Base-by-base conservation (phyloP, 2,329 filamentous ascomycete genomes). In the Fusarium penzigii region DNA sequence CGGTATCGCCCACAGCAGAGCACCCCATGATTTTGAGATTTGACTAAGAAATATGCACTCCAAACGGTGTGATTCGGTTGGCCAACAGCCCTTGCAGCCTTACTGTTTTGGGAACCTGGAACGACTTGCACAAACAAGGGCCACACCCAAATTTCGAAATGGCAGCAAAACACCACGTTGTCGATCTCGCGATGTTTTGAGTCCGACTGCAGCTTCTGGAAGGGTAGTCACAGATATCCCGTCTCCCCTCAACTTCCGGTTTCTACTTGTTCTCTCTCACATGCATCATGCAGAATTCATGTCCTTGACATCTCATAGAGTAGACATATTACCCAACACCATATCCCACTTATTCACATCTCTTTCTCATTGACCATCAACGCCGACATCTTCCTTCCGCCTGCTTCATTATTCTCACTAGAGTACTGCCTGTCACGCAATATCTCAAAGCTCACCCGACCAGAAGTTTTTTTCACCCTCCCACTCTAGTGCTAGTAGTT, bases 381-480 rank as follows among this genome's bases (percentile, higher is more conserved):
- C 57, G 60, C 57, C 48, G 36, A 25, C 17, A 43, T 38, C 61
- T 51, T 62, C 53, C 56, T 62, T 54, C 52, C 57, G 48, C 39
- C 42, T 44, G 38, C 36, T 39, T 44, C 48, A 17, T 7, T 13
- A 25, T 25, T 42, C 32, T 39, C 29, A 38, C 17, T 17, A n/a
- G n/a, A n/a, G n/a, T n/a, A n/a, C 44, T 44, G 41, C 49, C 45
- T 44, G 43, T 40, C 46, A 40, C 52, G 20, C 20, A 25, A 51
- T 49, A 41, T 41, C 44, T 49, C 53, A 49, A 42, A 44, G 55
- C 58, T 64, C 61, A 64, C 50, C 53, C 56, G 62, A 64, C 62
- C 51, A 54, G 49, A 61, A 64, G 56, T 58, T 53, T 54, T 17
- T 34, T 39, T 29, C 29, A 20, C 40, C 17, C 54, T 48, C 52